Conservation (phyloP, 805 yeast species). For the Zygotorulaspora chibaensis region DNA sequence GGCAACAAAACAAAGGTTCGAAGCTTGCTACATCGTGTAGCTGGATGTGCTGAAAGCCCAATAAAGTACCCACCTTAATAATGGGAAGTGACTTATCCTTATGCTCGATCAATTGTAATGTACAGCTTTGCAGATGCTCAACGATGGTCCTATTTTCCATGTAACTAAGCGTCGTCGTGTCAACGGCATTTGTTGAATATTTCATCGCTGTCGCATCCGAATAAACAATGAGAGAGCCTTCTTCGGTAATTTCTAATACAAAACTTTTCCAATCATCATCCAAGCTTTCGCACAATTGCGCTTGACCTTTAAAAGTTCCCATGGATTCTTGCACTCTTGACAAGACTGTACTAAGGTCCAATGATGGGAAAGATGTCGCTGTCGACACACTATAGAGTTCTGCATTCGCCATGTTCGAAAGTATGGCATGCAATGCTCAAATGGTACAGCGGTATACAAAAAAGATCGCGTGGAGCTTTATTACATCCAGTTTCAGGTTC, state of each 20-base stretch:
- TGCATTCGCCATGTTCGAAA: background rate
- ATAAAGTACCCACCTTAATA: slow-evolving; percentile 15
- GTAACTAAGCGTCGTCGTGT: background rate
- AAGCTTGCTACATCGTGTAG: slow-evolving; percentile 31
- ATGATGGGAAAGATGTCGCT: background rate
- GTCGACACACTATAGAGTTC: background rate
- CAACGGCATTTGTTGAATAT: slow-evolving; percentile 3
- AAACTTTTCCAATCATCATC: slow-evolving; percentile 24
- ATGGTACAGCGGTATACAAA: background rate
- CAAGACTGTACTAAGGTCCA: slow-evolving; percentile 9
- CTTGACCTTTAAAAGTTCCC: slow-evolving; percentile 25
- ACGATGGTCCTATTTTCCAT: slow-evolving; percentile 15
- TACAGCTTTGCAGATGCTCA: slow-evolving; percentile 26
- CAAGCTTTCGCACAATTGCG: slow-evolving; percentile 23
- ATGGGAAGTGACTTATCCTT: slow-evolving; percentile 11
- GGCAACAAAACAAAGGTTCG: slow-evolving; percentile 40
- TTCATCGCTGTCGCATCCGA: background rate
- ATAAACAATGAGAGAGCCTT: slow-evolving; percentile 3
- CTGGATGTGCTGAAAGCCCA: slow-evolving; percentile 14
- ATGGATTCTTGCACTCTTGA: slow-evolving; percentile 7
- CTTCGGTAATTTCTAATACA: slow-evolving; percentile 17
- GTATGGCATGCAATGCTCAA: background rate
- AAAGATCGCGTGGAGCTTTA: too few relatives aligned
- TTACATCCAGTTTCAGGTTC: background rate
- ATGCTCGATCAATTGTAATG: slow-evolving; percentile 18